Evolutionary conservation across 2,329 filamentous ascomycete species (phyloP).

Genomic region (Claviceps purpurea): DNA sequence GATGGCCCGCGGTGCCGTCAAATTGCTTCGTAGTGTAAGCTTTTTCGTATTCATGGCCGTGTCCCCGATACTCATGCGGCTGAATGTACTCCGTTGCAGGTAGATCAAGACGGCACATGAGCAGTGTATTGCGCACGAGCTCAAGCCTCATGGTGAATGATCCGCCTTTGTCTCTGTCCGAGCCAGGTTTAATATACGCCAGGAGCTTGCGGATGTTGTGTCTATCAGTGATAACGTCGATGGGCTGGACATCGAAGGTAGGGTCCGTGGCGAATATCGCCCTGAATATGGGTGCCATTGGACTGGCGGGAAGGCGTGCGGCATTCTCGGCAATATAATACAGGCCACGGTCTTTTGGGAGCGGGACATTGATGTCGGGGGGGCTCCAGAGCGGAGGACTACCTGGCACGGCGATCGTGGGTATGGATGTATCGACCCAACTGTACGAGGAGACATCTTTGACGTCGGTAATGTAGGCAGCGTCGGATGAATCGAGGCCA

Average conservation of each 20-base stretch:
- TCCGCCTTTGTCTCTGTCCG: slow-evolving; percentile 13
- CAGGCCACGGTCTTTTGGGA: slow-evolving; percentile 25
- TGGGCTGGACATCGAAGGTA: slow-evolving; percentile 21
- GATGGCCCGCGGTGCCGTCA: slow-evolving; percentile 21
- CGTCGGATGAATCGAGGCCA: background rate
- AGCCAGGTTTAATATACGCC: slow-evolving; percentile 23
- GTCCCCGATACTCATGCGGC: slow-evolving; percentile 25
- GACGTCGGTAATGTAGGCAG: slow-evolving; percentile 21
- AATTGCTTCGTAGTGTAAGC: slow-evolving; percentile 24
- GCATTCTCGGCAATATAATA: slow-evolving; percentile 33
- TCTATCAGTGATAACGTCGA: slow-evolving; percentile 31
- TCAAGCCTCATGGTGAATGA: slow-evolving; percentile 30
- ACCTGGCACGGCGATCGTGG: slow-evolving; percentile 33
- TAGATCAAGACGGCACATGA: slow-evolving; percentile 24
- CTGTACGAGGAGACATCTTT: slow-evolving; percentile 34
- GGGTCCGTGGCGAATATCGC: slow-evolving; percentile 25
- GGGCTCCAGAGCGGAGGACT: slow-evolving; percentile 21
- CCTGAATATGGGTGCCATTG: slow-evolving; percentile 33
- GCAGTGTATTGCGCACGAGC: slow-evolving; percentile 20
- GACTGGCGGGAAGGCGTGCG: slow-evolving; percentile 26
- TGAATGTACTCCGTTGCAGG: slow-evolving; percentile 16
- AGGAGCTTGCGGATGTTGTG: slow-evolving; percentile 37
- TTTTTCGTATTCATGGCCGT: slow-evolving; percentile 32
- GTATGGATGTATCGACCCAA: slow-evolving; percentile 27
- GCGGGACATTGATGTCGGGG: slow-evolving; percentile 9